Conservation (phyloP, 73 alveolate species). For the Diophrys sp. region DNA sequence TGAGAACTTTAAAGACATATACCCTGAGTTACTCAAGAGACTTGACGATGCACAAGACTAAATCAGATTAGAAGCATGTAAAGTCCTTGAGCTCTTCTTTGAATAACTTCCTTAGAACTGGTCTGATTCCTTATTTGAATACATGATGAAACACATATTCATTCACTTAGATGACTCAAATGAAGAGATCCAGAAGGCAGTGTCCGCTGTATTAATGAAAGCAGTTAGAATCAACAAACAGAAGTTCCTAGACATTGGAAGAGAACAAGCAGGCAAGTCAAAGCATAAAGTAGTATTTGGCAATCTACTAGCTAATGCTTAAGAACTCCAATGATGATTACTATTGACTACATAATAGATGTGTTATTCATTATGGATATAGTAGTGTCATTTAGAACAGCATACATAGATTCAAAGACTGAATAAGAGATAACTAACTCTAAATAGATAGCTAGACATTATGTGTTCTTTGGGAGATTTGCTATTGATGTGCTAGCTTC, state of each 20-base stretch:
- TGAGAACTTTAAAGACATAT: constrained; percentile 79
- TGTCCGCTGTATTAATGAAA: constrained; percentile 65
- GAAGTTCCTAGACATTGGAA: constrained; percentile 43
- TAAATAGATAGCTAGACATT: constrained; percentile 30
- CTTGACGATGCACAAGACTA: constrained; percentile 92
- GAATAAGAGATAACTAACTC: constrained; percentile 25
- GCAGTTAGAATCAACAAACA: constrained; percentile 76
- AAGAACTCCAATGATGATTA: not conserved
- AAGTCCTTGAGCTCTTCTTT: constrained; percentile 73
- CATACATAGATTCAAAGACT: constrained; percentile 28
- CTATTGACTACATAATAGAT: constrained; percentile 11
- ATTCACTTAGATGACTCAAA: constrained; percentile 93
- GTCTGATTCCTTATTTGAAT: constrained; percentile 80
- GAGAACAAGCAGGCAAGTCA: constrained; percentile 10
- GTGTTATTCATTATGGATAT: constrained; percentile 26
- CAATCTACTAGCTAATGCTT: constrained; percentile 17
- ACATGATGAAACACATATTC: constrained; percentile 84
- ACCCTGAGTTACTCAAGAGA: constrained; percentile 85
- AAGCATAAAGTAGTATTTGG: constrained; percentile 30
- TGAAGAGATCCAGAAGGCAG: constrained; percentile 82
- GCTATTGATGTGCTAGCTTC: constrained; percentile 43
- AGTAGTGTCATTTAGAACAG: constrained; percentile 35
- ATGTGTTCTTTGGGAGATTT: constrained; percentile 51
- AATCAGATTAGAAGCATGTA: constrained; percentile 78
- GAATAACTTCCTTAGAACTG: constrained; percentile 65